phyloP scores from a whole-genome alignment of 768 basidiomycete genomes.

The Trametes villosa region DNA sequence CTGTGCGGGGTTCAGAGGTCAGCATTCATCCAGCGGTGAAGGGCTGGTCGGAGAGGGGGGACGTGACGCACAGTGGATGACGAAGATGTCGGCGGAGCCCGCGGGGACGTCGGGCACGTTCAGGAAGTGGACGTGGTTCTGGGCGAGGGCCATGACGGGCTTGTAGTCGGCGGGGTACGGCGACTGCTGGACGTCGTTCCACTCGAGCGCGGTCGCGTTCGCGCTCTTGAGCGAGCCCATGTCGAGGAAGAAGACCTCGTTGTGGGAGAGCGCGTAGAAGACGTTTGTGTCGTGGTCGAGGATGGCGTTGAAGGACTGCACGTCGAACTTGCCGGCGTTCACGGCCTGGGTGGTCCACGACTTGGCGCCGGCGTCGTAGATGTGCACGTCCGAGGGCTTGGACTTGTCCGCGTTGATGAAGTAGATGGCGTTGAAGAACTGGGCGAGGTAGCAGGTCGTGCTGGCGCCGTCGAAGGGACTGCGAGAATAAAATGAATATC shows the following conservation, averaged over 20 bases:
- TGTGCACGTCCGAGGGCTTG: constrained; percentile 72
- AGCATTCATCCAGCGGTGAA: neutral
- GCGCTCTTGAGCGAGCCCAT: constrained; percentile 69
- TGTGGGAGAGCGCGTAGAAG: constrained; percentile 75
- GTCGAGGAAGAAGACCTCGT: constrained; percentile 69
- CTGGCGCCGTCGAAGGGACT: constrained; percentile 69
- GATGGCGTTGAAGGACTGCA: constrained; percentile 66
- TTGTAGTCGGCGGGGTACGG: constrained; percentile 59
- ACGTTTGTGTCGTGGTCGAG: constrained; percentile 95
- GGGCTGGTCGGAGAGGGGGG: neutral
- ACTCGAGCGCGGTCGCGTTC: constrained; percentile 57
- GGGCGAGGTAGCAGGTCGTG: constrained; percentile 73
- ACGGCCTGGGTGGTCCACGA: constrained; percentile 81
- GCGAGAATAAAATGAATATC: constrained; percentile 2
- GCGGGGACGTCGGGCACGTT: constrained; percentile 68
- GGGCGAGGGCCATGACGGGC: constrained; percentile 79
- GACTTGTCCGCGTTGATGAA: constrained; percentile 77
- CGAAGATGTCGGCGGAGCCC: constrained; percentile 78
- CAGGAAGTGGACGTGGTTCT: constrained; percentile 88
- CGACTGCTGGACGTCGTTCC: constrained; percentile 63
- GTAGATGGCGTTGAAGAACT: constrained; percentile 89
- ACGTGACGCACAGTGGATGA: constrained; percentile 88
- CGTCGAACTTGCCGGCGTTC: constrained; percentile 59
- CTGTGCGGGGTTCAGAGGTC: constrained; percentile 40
- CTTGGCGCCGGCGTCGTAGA: constrained; percentile 74